Evolutionary conservation across 768 basidiomycete genomes (phyloP).

Genomic region (Calocybe cyanea): DNA sequence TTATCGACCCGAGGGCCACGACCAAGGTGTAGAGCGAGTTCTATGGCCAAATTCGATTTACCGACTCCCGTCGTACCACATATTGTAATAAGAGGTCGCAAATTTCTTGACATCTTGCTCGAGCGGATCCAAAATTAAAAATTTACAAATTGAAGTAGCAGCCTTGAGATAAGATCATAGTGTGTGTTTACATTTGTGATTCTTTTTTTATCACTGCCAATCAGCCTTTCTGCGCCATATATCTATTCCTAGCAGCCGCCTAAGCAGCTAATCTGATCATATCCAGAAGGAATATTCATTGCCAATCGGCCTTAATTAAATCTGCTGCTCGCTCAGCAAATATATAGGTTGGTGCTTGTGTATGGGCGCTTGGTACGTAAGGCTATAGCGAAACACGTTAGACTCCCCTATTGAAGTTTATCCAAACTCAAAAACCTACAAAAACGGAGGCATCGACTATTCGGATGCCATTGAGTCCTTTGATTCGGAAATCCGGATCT

Average conservation of each 20-base stretch:
- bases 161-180: too few species aligned
- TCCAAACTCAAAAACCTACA: not conserved
- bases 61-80: slow-evolving; percentile 96
- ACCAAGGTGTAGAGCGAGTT: slow-evolving; percentile 67
- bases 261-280: not conserved
- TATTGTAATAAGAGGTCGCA: slow-evolving; percentile 73
- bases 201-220: too few species aligned
- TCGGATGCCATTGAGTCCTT: slow-evolving; percentile 13
- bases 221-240: too few species aligned
- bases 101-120: slow-evolving; percentile 23
- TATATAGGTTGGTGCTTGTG: slow-evolving; percentile 15
- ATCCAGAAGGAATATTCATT: not conserved
- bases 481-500: slow-evolving; percentile 14
- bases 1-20: slow-evolving; percentile 28
- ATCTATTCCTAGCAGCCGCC: too few species aligned
- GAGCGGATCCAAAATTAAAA: too few species aligned
- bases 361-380: slow-evolving; percentile 11
- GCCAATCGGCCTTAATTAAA: slow-evolving; percentile 11
- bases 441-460: slow-evolving; percentile 18
- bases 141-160: too few species aligned
- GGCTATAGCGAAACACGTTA: slow-evolving; percentile 4
- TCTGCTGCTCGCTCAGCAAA: slow-evolving; percentile 17
- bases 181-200: too few species aligned
- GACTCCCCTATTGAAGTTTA: not conserved
- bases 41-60: slow-evolving; percentile 88